Evolutionary conservation across 1,284 basidiomycete genomes (phyloP), one percentile per base, ranked within the genome.

Genomic region (Leccinum angustisporum): DNA sequence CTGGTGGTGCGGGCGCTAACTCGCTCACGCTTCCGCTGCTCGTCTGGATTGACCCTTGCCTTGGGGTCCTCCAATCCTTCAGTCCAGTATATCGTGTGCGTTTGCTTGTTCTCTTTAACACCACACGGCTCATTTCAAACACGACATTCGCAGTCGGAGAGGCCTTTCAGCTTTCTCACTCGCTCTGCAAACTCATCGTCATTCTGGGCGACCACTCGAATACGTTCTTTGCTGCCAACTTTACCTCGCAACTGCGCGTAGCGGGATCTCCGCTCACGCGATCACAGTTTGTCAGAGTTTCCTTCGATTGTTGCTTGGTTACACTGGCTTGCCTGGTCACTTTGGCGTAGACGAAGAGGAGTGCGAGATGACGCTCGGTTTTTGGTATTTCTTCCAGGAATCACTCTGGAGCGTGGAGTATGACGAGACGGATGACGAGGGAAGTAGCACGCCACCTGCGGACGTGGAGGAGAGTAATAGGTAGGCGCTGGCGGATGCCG

Each of bases 311-410:
- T 73, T 94, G 30, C 76, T 96, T n/a, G 81, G 86, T 8, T 89
- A 91, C 65, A 93, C 91, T 0, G 87, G 86, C 1, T 81, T 92
- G 34, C 84, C 87, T 1, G 92, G 92, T 1, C 86, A 84, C 65
- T 92, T 88, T 67, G 89, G 90, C 1, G 82, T 85, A 0, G 92
- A 95, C 58, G 94, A 95, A 71, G 88, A 92, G 58, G 87, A 92
- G 69, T 93, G 90, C 68, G 92, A 95, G 78, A 85, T 92, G 80
- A 91, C 90, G 1, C 81, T 95, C 2, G 86, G 86, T 0, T 94
- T 95, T 67, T 97, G 94, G 88, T 94, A 93, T 64, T 78, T 92
- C 30, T 84, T 95, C 62, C 94, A 96, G 74, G 94, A 97, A 73
- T 86, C 91, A 1, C 76, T 97, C 36, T 94, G 92, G 88, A 86